Conservation (phyloP, 73 alveolate genomes). For the Tetrahymena malaccensis region DNA sequence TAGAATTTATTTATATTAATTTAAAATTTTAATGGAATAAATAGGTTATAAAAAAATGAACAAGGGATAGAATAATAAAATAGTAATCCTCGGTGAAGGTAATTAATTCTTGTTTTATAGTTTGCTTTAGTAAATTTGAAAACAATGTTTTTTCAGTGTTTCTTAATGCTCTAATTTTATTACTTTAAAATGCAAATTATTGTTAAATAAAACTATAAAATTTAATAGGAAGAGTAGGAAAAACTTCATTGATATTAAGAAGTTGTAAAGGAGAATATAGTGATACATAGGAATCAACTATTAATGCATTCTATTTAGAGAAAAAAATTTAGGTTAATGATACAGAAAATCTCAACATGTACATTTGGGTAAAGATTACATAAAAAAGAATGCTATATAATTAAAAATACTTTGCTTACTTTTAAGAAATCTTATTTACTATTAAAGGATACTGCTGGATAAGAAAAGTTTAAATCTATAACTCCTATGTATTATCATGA, state of each 20-base stretch:
- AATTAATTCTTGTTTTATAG: neutral
- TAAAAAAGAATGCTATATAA: no score
- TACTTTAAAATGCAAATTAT: neutral
- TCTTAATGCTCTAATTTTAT: neutral
- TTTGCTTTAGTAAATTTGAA: neutral
- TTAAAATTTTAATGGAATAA: neutral
- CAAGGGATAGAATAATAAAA: neutral
- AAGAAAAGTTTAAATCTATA: slow-evolving; percentile 77
- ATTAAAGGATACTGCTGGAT: slow-evolving; percentile 80
- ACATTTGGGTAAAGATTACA: slow-evolving; percentile 46
- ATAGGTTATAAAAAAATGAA: neutral
- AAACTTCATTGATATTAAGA: slow-evolving; percentile 69
- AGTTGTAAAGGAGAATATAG: slow-evolving; percentile 61
- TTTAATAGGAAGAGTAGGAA: slow-evolving; percentile 75
- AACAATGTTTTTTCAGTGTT: neutral
- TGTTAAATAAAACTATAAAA: no score
- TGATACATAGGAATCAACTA: slow-evolving; percentile 62
- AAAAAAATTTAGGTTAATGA: slow-evolving; percentile 47
- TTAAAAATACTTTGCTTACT: no score
- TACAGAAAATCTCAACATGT: slow-evolving; percentile 32
- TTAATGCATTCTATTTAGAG: slow-evolving; percentile 68
- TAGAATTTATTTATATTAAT: neutral
- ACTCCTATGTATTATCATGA: slow-evolving; percentile 66
- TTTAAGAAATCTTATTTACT: no score
- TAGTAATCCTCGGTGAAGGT: neutral